A percentile compares a stretch with the other conserved stretches of the same genome.
These are phyloP conservation scores for Ustilago loliicola DNA, from an alignment of 1,284 basidiomycete species.

Conservation along the genomic window DNA sequence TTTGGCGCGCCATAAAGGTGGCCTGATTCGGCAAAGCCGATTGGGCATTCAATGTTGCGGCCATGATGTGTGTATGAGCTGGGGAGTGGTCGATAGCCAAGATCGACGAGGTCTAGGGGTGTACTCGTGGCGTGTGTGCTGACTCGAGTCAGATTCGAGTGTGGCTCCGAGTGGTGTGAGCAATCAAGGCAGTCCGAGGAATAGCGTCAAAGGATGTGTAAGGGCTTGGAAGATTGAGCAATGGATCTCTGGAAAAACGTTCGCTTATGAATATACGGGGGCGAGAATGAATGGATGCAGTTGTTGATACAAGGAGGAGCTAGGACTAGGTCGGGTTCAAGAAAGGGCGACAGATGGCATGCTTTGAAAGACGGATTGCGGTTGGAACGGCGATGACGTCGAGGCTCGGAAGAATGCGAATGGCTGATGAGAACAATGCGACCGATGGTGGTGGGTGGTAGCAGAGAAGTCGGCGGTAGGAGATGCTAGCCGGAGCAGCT, in stretches of 20 bases:
- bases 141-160: not conserved
- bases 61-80: constrained; percentile 16
- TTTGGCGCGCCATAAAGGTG: constrained; percentile 51
- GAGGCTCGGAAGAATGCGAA: not conserved
- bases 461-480: not conserved
- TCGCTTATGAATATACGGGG: not conserved
- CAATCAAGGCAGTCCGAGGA: not conserved
- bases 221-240: not conserved
- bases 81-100: not conserved
- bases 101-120: constrained; percentile 1
- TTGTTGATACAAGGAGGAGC: not conserved
- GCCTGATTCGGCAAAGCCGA: constrained; percentile 29
- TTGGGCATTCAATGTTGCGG: constrained; percentile 32
- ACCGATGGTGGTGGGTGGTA: not conserved
- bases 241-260: not conserved
- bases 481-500: constrained; percentile 39
- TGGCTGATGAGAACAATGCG: not conserved
- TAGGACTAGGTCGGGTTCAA: not conserved
- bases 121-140: not conserved
- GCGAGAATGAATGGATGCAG: not conserved
- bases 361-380: not conserved
- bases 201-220: not conserved
- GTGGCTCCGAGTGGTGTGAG: not conserved
- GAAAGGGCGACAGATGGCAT: not conserved
- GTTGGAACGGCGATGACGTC: not conserved